Evolutionary conservation across 108 stramenopile genomes (phyloP).

Genomic region (Seminavis robusta): DNA sequence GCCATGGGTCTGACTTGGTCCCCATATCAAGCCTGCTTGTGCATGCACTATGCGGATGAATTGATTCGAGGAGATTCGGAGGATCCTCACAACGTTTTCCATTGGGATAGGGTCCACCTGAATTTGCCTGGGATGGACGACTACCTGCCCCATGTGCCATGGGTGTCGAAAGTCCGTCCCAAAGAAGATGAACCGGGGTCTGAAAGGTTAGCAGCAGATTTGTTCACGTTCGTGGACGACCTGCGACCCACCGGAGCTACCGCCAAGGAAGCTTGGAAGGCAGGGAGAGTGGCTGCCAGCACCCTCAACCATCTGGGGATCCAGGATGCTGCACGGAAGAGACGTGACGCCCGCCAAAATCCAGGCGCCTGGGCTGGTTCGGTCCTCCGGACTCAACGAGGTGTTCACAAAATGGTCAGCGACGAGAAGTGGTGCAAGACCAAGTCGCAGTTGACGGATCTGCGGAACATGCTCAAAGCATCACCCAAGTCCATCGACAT

Average conservation of each 20-base stretch:
- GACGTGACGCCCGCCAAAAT: conserved; percentile 1
- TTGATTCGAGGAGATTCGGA: background rate
- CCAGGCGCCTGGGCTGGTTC: conserved; percentile 54
- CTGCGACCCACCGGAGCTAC: background rate
- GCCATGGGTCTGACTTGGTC: background rate
- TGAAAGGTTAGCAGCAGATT: background rate
- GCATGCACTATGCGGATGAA: no score
- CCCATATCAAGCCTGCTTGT: background rate
- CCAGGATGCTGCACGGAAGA: conserved; percentile 50
- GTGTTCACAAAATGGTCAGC: background rate
- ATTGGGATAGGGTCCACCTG: no score
- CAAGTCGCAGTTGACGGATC: background rate
- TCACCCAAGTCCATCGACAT: conserved; percentile 1
- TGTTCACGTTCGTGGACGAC: background rate
- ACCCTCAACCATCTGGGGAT: conserved; percentile 31
- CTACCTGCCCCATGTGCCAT: background rate
- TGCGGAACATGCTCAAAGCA: background rate
- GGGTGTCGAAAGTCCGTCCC: no score
- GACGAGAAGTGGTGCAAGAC: background rate
- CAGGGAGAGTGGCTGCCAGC: background rate
- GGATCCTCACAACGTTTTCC: no score
- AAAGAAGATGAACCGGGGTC: no score
- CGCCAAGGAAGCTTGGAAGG: background rate
- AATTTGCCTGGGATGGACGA: background rate
- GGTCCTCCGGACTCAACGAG: background rate